phyloP scores from a whole-genome alignment of 768 basidiomycete species.

The Pleurotus platypus region DNA sequence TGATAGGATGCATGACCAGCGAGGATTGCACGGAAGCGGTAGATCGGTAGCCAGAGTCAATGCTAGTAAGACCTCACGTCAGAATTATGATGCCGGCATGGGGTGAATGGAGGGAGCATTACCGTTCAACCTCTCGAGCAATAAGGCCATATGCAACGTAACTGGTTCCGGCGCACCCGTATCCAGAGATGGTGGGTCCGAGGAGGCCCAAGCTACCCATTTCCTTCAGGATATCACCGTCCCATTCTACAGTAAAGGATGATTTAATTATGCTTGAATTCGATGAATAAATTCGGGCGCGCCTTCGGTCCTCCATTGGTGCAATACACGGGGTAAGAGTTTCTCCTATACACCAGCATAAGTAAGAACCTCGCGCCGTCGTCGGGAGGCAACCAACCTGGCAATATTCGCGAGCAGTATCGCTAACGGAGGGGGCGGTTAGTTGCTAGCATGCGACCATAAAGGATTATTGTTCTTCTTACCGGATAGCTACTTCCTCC shows the following conservation, averaged over 20 bases:
- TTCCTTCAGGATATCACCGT: conserved; percentile 72
- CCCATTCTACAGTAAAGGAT: conserved; percentile 53
- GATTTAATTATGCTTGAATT: not conserved
- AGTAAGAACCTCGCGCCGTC: not conserved
- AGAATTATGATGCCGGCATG: not conserved
- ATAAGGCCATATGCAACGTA: conserved; percentile 94
- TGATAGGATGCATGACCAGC: conserved; percentile 92
- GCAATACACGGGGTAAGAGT: conserved; percentile 81
- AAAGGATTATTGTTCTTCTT: conserved; percentile 11
- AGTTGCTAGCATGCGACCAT: no score
- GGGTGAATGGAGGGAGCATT: not conserved
- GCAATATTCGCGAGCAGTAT: conserved; percentile 76
- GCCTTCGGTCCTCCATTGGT: conserved; percentile 90
- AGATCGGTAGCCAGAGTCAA: conserved; percentile 96
- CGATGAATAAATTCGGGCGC: conserved; percentile 11
- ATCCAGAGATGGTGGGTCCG: conserved; percentile 90
- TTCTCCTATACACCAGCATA: conserved; percentile 53
- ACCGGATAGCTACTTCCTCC: conserved; percentile 90
- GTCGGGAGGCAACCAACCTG: conserved; percentile 44
- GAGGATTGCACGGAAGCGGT: conserved; percentile 95
- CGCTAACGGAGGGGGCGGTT: conserved; percentile 35
- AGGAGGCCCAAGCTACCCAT: conserved; percentile 92
- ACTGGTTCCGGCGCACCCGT: conserved; percentile 90
- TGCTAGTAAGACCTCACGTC: conserved; percentile 38
- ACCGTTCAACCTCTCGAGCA: conserved; percentile 92